Evolutionary conservation across 108 stramenopile species (phyloP), one percentile per base, ranked within the genome.

Genomic region (Aurantiochytrium sp.): DNA sequence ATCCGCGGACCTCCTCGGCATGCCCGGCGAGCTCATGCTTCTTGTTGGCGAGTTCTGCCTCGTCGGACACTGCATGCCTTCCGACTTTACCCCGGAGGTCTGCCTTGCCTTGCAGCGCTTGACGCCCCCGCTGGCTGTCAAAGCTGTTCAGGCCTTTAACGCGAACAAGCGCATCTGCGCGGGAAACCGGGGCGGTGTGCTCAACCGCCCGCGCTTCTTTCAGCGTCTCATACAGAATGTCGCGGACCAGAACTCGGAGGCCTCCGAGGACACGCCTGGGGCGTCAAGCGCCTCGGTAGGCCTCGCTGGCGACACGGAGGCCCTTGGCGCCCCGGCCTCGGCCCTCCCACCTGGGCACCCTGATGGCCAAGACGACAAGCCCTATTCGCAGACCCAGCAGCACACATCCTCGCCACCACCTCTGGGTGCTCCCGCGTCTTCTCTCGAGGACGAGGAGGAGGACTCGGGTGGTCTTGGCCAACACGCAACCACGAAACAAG

Each of bases 71-170:
- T 53, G 45, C 51, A 53, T 83, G 76, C 76, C 76, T 53, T 83
- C 76, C 19, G 76, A 83, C 76, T 83, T 83, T 23, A 83, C 76
- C 6, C 76, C 76, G n/a, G 76, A 83, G 51, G 76, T 83, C n/a
- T 83, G 76, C 23, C 51, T 83, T 6, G 45, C 76, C 28, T 45
- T 83, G 12, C 76, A 83, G 49, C 45, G 51, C 12, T 45, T 83
- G 10, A 53, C 76, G 8, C 49, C 49, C 6, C 76, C 51, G 14
- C 28, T 83, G 51, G 76, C 76, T 1, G 51, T 83, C 45, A 83
- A 83, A 23, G 76, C 76, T 12, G 51, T 83, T 3, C 49, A 47
- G n/a, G 76, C 76, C n/a, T 83, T 83, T 45, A 83, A 83, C 76
- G 45, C 76, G n/a, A 83, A 83, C 76, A 83, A 83, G 51, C 76